phyloP scores from a whole-genome alignment of 23 red algal genomes.

The Rhodosorus marinus region DNA sequence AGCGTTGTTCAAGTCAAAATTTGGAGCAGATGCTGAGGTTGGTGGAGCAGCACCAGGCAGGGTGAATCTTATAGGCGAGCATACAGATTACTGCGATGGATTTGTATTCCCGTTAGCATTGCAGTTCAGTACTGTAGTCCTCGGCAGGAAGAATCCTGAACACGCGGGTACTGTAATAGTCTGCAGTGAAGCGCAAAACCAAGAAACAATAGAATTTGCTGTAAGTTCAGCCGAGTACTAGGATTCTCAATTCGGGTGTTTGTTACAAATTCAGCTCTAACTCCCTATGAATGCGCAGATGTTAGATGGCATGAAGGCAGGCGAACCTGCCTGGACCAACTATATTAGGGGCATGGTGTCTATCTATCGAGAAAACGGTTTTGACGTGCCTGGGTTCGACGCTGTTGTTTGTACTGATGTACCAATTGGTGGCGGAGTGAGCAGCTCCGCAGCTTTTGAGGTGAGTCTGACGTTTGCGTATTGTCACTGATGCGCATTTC shows the following conservation, averaged over 20 bases:
- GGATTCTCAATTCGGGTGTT: too few relatives aligned
- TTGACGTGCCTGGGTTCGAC: conserved; percentile 61
- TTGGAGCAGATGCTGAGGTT: conserved; percentile 12
- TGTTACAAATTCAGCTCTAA: too few relatives aligned
- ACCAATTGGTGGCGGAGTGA: conserved; percentile 73
- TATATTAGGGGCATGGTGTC: conserved; percentile 82
- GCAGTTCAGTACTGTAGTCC: conserved; percentile 52
- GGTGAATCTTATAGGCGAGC: conserved; percentile 97
- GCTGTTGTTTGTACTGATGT: conserved; percentile 81
- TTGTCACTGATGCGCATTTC: background rate
- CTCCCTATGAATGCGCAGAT: too few relatives aligned
- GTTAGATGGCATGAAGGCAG: background rate
- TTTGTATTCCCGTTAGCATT: conserved; percentile 94
- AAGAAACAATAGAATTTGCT: conserved; percentile 17
- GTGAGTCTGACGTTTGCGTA: background rate
- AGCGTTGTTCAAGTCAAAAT: conserved; percentile 12
- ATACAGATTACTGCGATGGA: conserved; percentile 93
- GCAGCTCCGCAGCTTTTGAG: conserved; percentile 67
- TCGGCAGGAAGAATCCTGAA: conserved; percentile 26
- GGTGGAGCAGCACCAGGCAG: conserved; percentile 67
- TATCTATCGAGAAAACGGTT: conserved; percentile 29
- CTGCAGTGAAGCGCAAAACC: conserved; percentile 18
- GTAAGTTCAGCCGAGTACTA: conserved; percentile 15
- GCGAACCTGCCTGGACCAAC: conserved; percentile 47
- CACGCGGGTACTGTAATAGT: conserved; percentile 16